phyloP scores from a whole-genome alignment of 2,329 filamentous ascomycete species.

The Verticillium zaregamsianum region DNA sequence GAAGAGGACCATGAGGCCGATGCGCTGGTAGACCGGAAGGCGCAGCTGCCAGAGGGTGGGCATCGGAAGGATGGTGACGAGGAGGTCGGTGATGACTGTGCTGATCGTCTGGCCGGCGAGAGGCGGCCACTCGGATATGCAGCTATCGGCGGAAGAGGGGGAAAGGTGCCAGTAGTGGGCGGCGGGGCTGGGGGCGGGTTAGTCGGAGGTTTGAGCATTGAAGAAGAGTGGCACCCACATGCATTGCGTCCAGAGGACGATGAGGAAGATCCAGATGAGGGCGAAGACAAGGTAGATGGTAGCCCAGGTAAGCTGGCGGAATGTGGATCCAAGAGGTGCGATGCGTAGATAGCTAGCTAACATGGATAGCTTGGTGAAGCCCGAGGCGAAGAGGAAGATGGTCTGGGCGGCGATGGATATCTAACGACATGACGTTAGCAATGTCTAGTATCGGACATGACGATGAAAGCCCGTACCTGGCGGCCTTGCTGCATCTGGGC shows the following conservation, averaged over 20 bases:
- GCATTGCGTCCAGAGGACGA: constrained; percentile 33
- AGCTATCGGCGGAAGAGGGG: constrained; percentile 12
- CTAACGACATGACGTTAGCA: constrained; percentile 14
- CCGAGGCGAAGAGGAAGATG: constrained; percentile 33
- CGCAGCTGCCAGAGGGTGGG: constrained; percentile 26
- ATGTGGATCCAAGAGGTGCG: constrained; percentile 25
- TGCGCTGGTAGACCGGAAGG: constrained; percentile 26
- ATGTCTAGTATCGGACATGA: neutral
- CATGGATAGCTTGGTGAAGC: constrained; percentile 34
- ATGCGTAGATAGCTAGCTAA: constrained; percentile 34
- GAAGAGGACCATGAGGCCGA: constrained; percentile 31
- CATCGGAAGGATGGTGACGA: constrained; percentile 32
- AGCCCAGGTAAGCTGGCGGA: constrained; percentile 24
- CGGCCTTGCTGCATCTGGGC: constrained; percentile 21
- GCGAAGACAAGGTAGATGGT: constrained; percentile 22
- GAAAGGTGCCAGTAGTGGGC: constrained; percentile 23
- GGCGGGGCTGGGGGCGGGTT: constrained; percentile 8
- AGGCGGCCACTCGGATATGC: constrained; percentile 22
- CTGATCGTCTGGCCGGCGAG: constrained; percentile 25
- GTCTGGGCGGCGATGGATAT: constrained; percentile 35
- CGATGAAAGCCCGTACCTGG: neutral
- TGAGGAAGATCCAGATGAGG: constrained; percentile 25
- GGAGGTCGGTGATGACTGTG: constrained; percentile 27
- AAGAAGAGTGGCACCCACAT: constrained; percentile 15
- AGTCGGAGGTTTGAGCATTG: neutral